Evolutionary conservation across 2,329 filamentous ascomycete genomes (phyloP).

Genomic region (Claviceps sorghi): DNA sequence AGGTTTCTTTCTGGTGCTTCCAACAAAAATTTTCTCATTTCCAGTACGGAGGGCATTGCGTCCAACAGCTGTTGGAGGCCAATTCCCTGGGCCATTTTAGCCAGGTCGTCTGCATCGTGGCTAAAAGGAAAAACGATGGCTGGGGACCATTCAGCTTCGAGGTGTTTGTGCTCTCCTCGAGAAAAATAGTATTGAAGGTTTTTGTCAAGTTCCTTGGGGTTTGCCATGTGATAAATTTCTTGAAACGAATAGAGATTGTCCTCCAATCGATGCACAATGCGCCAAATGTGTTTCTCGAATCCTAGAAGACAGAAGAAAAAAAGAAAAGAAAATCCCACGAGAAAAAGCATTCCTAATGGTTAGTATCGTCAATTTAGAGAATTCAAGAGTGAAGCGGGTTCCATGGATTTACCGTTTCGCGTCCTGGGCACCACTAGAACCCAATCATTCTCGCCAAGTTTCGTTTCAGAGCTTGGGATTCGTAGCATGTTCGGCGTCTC

Average conservation of each 20-base stretch:
- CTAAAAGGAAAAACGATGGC: slow-evolving; percentile 13
- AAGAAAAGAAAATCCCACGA: not conserved
- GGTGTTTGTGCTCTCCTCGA: not conserved
- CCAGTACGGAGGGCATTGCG: slow-evolving; percentile 44
- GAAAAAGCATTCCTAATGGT: not conserved
- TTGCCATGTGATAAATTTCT: not conserved
- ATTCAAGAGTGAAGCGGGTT: not conserved
- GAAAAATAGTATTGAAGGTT: not conserved
- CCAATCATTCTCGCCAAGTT: slow-evolving; percentile 1
- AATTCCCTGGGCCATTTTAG: not conserved
- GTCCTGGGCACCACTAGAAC: not conserved
- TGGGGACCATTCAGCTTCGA: slow-evolving; percentile 6
- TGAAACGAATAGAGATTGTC: not conserved
- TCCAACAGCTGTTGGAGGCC: slow-evolving; percentile 34
- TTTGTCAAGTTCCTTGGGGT: not conserved
- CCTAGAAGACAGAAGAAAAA: not conserved
- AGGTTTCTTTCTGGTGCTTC: slow-evolving; percentile 25
- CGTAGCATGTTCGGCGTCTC: not conserved
- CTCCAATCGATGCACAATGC: not conserved
- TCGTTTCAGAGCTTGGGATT: not conserved
- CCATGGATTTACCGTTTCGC: not conserved
- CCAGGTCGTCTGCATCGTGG: slow-evolving; percentile 13
- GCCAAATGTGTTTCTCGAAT: not conserved
- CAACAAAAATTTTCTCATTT: slow-evolving; percentile 39
- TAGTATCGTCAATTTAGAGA: not conserved